phyloP scores from a whole-genome alignment of 768 basidiomycete species.

The Tylopilus rubrobrunneus region DNA sequence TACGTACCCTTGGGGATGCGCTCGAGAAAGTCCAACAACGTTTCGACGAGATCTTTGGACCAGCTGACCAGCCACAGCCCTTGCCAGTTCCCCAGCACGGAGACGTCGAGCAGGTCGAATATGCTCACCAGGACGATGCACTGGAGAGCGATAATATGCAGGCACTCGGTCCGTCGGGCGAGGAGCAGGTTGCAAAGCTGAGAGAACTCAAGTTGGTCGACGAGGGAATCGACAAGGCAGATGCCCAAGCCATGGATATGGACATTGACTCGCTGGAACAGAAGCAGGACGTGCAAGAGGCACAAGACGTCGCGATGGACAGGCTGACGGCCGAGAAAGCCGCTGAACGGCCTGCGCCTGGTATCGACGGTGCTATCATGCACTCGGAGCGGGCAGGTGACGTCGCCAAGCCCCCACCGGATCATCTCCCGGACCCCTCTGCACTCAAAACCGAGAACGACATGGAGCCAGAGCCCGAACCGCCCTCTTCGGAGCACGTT shows the following conservation, averaged over 20 bases:
- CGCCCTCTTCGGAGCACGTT: conserved; percentile 18
- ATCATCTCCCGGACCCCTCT: conserved; percentile 24
- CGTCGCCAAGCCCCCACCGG: neutral
- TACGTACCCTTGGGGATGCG: conserved; percentile 81
- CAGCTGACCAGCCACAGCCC: conserved; percentile 31
- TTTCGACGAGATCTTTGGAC: conserved; percentile 75
- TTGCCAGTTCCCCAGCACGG: conserved; percentile 36
- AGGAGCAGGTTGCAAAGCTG: conserved; percentile 79
- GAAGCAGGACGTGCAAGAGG: conserved; percentile 26
- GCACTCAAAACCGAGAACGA: conserved; percentile 30
- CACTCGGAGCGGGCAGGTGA: conserved; percentile 26
- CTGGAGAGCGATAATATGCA: conserved; percentile 74
- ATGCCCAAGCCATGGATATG: conserved; percentile 45
- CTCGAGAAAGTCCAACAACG: conserved; percentile 76
- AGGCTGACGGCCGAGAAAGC: conserved; percentile 28
- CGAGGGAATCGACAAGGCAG: conserved; percentile 42
- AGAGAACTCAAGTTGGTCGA: conserved; percentile 77
- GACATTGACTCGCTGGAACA: conserved; percentile 20
- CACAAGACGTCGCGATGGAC: conserved; percentile 23
- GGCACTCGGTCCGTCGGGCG: conserved; percentile 82
- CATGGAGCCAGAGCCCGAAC: conserved; percentile 15
- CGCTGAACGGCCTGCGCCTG: conserved; percentile 23
- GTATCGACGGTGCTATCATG: conserved; percentile 47
- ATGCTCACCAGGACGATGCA: conserved; percentile 55
- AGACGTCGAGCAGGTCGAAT: conserved; percentile 61